phyloP scores from a whole-genome alignment of 2,329 filamentous ascomycete species.

The Trichoderma koningiopsis region DNA sequence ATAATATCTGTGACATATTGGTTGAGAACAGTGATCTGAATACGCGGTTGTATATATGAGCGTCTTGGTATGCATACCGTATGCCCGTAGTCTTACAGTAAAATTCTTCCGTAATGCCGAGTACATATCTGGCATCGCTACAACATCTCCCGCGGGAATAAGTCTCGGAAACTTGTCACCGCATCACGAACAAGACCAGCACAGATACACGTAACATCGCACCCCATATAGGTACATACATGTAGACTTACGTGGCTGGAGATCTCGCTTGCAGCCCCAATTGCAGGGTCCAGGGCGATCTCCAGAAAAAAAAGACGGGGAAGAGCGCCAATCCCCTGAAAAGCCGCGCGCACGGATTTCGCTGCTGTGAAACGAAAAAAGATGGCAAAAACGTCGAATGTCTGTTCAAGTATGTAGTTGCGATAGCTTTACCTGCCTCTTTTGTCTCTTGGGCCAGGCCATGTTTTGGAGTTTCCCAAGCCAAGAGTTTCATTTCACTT shows the following conservation, averaged over 20 bases:
- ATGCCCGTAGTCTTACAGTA: neutral
- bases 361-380: neutral
- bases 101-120: neutral
- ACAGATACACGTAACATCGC: neutral
- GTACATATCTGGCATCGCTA: neutral
- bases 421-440: neutral
- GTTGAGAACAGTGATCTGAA: neutral
- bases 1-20: too few species aligned
- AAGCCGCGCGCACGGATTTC: neutral
- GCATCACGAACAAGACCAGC: neutral
- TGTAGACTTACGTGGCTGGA: conserved; percentile 1
- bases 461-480: neutral
- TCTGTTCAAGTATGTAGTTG: neutral
- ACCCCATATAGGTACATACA: neutral
- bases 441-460: neutral
- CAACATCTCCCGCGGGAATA: neutral
- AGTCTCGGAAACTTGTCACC: neutral
- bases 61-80: neutral
- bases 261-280: conserved; percentile 21
- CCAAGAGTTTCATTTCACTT: neutral
- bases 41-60: neutral
- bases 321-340: neutral
- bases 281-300: conserved; percentile 14
- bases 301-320: conserved; percentile 1
- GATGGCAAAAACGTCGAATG: neutral